Conservation (phyloP, 306 rosid genomes). For the Acacia acuminata region DNA sequence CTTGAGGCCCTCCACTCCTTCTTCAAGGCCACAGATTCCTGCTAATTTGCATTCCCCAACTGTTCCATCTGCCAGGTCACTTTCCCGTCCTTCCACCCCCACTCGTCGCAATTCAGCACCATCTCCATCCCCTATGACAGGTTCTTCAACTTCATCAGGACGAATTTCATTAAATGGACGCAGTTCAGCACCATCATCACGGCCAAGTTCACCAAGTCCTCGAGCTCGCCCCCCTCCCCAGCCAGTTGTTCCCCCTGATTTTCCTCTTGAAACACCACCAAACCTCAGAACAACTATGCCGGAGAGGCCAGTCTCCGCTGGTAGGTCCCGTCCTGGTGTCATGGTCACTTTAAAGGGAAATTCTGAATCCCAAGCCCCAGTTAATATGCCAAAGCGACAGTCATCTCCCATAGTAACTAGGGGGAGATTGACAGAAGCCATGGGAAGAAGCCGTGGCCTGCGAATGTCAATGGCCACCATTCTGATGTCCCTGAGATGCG, state of each 20-base stretch:
- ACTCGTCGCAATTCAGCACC: constrained; percentile 69
- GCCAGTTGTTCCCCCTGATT: constrained; percentile 86
- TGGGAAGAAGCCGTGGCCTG: constrained; percentile 59
- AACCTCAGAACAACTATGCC: constrained; percentile 90
- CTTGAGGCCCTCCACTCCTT: constrained; percentile 93
- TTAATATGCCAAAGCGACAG: constrained; percentile 60
- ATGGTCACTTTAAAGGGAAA: constrained; percentile 54
- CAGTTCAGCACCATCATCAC: constrained; percentile 67
- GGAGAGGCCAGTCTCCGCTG: constrained; percentile 96
- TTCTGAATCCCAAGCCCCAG: constrained; percentile 56
- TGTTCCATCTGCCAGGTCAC: constrained; percentile 55
- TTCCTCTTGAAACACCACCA: constrained; percentile 91
- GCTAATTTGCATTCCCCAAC: constrained; percentile 77
- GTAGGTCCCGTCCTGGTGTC: constrained; percentile 79
- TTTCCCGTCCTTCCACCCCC: constrained; percentile 89
- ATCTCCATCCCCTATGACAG: constrained; percentile 54
- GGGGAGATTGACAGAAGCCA: constrained; percentile 76
- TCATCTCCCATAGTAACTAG: constrained; percentile 74
- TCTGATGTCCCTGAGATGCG: not conserved
- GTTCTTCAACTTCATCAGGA: constrained; percentile 54
- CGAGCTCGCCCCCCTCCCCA: constrained; percentile 79
- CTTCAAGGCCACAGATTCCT: constrained; percentile 90
- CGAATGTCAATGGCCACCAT: constrained; percentile 58
- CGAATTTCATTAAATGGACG: constrained; percentile 66
- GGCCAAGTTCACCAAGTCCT: constrained; percentile 91